Evolutionary conservation across 2,329 filamentous ascomycete species (phyloP), one percentile per base, ranked within the genome.

Genomic region (Hypoxylon sp.): DNA sequence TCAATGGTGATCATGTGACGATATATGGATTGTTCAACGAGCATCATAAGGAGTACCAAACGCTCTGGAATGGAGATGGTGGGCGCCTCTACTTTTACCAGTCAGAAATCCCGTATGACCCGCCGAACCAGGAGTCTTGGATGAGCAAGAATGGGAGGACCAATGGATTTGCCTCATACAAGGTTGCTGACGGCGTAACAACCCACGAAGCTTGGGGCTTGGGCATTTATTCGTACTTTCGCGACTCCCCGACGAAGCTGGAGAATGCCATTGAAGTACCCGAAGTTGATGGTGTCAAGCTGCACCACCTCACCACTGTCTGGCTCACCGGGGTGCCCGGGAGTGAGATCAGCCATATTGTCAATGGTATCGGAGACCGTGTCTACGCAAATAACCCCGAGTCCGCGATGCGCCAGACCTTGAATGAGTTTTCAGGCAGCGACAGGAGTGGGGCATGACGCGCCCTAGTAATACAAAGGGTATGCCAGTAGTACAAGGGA

Each of bases 21-120:
- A 72, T 75, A 24, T 77, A 77, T 44, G 75, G 75, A 3, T 65
- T 77, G 12, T 77, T 77, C 66, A 77, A 77, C 50, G 75, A 77
- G 66, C 75, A 77, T 57, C 75, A 77, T 42, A 68, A 75, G 51
- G 72, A 74, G 20, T 73, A 76, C 54, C 75, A 77, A 53, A 77
- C 75, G n/a, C 64, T 76, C 20, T 77, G 75, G 75, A 71, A 73
- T 28, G 75, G 75, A 18, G 67, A 77, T 32, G 52, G 65, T 46
- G 75, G 75, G 4, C 71, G 74, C 2, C 52, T 77, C 16, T 77
- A 77, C 64, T 76, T 77, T 65, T 77, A 77, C 58, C 75, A 77
- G 65, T 77, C 75, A 49, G 75, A 77, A 60, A 72, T 77, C 40
- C 75, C 75, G 2, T 77, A 77, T 56, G 75, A 77, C 30, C 75